Evolutionary conservation across 2,329 filamentous ascomycete species (phyloP).

Genomic region (Chaetomiaceae sp.): DNA sequence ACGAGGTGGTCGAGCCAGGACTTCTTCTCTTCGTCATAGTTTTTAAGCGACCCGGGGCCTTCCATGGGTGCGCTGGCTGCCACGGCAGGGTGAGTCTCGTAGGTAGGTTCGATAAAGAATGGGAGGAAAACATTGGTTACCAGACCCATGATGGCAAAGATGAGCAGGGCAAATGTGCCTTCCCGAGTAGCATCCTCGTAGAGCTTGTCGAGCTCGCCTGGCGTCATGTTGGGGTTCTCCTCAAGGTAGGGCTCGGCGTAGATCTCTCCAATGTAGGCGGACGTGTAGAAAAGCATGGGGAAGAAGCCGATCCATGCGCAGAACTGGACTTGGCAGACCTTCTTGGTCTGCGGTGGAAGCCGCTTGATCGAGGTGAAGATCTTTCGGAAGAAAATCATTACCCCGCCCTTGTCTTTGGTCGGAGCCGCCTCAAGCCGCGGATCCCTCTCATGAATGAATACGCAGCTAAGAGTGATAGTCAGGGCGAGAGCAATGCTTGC

Average conservation of each 20-base stretch:
- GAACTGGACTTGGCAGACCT: conserved; percentile 77
- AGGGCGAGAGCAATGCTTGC: conserved; percentile 67
- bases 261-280: conserved; percentile 88
- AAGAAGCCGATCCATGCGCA: conserved; percentile 96
- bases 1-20: conserved; percentile 58
- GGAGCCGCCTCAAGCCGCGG: conserved; percentile 67
- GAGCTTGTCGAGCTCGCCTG: conserved; percentile 68
- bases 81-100: conserved; percentile 45
- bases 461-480: conserved; percentile 68
- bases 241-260: conserved; percentile 81
- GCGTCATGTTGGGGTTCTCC: conserved; percentile 71
- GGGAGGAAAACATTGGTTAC: conserved; percentile 77
- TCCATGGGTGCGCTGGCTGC: conserved; percentile 31
- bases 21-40: conserved; percentile 35
- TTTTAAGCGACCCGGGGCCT: conserved; percentile 29
- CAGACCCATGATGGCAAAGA: conserved; percentile 84
- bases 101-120: conserved; percentile 79
- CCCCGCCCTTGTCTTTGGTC: conserved; percentile 55
- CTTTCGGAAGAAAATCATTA: conserved; percentile 74
- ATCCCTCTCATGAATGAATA: conserved; percentile 71
- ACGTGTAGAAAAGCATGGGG: conserved; percentile 91
- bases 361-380: conserved; percentile 72
- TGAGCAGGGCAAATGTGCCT: conserved; percentile 81
- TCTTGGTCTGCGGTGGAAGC: conserved; percentile 75
- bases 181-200: conserved; percentile 84